phyloP scores from a whole-genome alignment of 148 eudicot genomes.

The Nyssa sinensis region DNA sequence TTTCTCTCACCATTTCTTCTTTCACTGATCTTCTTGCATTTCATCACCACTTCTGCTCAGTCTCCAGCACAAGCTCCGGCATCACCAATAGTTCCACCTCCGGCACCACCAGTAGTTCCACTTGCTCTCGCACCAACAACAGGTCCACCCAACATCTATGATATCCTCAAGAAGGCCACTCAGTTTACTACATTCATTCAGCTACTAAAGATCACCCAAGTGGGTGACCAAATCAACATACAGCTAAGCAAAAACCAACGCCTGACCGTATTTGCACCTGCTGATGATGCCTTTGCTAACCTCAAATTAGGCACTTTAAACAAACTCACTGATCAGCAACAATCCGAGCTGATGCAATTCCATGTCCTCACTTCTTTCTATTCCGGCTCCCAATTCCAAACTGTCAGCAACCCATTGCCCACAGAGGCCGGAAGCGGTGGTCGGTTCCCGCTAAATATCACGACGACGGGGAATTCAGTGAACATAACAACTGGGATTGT shows the following conservation, averaged over 20 bases:
- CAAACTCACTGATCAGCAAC: not conserved
- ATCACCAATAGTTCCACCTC: not conserved
- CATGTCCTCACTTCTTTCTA: not conserved
- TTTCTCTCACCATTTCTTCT: not conserved
- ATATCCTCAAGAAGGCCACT: not conserved
- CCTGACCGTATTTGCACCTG: slow-evolving; percentile 5
- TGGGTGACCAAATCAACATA: not conserved
- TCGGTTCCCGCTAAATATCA: not conserved
- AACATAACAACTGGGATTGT: slow-evolving; percentile 4
- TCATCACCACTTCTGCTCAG: not conserved
- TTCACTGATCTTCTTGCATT: not conserved
- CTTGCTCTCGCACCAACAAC: not conserved
- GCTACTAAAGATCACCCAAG: not conserved
- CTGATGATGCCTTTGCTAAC: slow-evolving; percentile 4
- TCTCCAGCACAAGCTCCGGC: slow-evolving; percentile 1
- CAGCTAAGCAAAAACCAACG: not conserved
- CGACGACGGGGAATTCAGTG: not conserved
- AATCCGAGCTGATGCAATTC: not conserved
- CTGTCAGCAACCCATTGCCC: slow-evolving; percentile 1
- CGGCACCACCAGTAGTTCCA: not conserved
- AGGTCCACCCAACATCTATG: slow-evolving; percentile 10
- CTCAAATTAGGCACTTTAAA: slow-evolving; percentile 1
- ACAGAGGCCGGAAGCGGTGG: not conserved
- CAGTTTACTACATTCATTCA: not conserved
- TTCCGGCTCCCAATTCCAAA: not conserved